Evolutionary conservation across 805 yeast species (phyloP), one percentile per base, ranked within the genome.

Genomic region (Suhomyces prunicola): DNA sequence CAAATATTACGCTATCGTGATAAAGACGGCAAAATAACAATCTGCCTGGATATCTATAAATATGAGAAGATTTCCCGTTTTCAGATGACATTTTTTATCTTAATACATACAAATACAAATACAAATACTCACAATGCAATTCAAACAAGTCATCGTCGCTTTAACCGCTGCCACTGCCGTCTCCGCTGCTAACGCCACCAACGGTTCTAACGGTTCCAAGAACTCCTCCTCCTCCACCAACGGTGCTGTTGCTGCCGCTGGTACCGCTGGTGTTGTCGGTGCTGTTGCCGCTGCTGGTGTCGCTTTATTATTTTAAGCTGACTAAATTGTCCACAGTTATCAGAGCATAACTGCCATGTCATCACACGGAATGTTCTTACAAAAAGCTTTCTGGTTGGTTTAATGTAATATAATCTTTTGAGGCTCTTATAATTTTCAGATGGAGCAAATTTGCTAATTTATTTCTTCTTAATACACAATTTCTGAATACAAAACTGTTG

Each of bases 201-300:
- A 73, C 69, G 60, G 63, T 46, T 52, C 69, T 61, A 74, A 76
- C 70, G 68, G 67, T 56, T 73, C 87, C 52, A 53, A 62, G 19
- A 19, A 19, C 19, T 19, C 19, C 49, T 12, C 55, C 40, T 63
- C 72, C 65, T 65, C 74, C 53, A 68, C 82, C 54, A 46, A 63
- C 33, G 63, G 69, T 69, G 75, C 78, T 63, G 83, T 80, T 64
- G 85, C 81, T 65, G 77, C 76, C n/a, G 46, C 51, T 39, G 57
- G 54, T 42, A 79, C 81, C 58, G 77, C 80, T 69, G 84, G 85
- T 75, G 87, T 84, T 69, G 76, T 86, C 66, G 92, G 90, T 82
- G 91, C 88, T 65, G 89, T 86, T 70, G 88, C 87, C 63, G 92
- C 91, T 62, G 92, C 91, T 67, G 92, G 90, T 81, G 85, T 86